phyloP scores from a whole-genome alignment of 495 filamentous ascomycete genomes.

The Penicillium robsamsonii region DNA sequence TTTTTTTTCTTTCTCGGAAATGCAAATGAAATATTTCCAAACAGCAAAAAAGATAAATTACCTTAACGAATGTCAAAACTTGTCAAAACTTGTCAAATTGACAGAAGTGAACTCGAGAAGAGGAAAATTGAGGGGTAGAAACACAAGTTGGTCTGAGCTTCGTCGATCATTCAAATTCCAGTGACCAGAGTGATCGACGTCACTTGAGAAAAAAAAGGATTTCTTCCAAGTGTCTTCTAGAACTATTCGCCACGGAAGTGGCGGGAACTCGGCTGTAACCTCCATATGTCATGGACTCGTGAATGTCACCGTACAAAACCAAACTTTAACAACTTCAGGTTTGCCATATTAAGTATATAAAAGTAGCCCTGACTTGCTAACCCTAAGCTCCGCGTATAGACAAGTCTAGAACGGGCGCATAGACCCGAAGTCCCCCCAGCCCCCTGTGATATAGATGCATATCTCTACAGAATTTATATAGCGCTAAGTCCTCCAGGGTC shows the following conservation, averaged over 20 bases:
- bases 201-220: background rate
- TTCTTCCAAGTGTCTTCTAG: constrained; percentile 37
- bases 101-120: too few species aligned
- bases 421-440: background rate
- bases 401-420: constrained; percentile 3
- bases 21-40: background rate
- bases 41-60: too few species aligned
- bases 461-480: background rate
- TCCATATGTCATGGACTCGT: constrained; percentile 8
- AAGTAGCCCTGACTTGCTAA: too few species aligned
- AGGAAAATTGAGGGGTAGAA: constrained; percentile 1
- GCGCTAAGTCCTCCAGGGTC: background rate
- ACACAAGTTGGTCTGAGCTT: constrained; percentile 22
- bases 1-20: background rate
- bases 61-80: too few species aligned
- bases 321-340: too few species aligned
- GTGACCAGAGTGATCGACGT: constrained; percentile 1
- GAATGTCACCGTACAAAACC: background rate
- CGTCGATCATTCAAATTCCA: constrained; percentile 3
- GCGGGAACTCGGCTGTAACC: background rate
- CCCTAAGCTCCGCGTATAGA: background rate
- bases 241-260: constrained; percentile 18
- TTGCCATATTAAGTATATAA: too few species aligned
- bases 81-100: too few species aligned
- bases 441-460: background rate